Base-by-base conservation (phyloP, 2,329 filamentous ascomycete genomes). In the Exophiala aquamarina region DNA sequence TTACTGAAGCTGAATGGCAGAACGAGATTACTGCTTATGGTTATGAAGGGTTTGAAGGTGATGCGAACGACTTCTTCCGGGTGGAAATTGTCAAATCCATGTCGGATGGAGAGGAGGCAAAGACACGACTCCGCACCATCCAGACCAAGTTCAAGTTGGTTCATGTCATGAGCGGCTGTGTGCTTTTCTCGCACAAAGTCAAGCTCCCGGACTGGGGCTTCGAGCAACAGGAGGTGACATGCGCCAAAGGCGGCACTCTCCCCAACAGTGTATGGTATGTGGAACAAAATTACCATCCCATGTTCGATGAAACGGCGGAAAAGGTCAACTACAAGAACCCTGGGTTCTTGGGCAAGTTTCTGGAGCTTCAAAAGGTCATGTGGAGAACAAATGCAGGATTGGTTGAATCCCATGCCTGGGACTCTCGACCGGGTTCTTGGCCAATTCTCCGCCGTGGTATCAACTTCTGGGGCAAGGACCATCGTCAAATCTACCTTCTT, bases 201-300 rank as follows among this genome's bases (percentile, higher is more conserved):
- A 98, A 98, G 75, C 84, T 98, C 49, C 93, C 93, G 3, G 90
- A 95, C 2, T 98, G 93, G 93, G 93, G 88, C 37, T 98, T 86
- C 42, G 93, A 97, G 68, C 93, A 98, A 69, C 93, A 98, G 68
- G 93, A 98, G 70, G 93, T 98, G n/a, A 97, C 92, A 15, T 98
- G 93, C 65, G 93, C 93, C 6, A 86, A 84, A 59, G 86, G 88
- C 38, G 93, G 90, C 59, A 95, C 90, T 53, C 74, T 96, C 29
- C 93, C 93, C 45, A 98, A 98, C 79, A 95, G 90, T 62, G 72
- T 98, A 58, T 98, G 93, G 93, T 97, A 96, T 63, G 76, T 98
- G 54, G 93, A 98, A 70, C 82, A 82, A 57, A 98, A 98, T 67
- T 78, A 84, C 52, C 93, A 97, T 63, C 87, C 90, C 9, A 74